Percentiles rank a stretch among this genome's conserved stretches.
phyloP scores from a whole-genome alignment of 345 rosid species.

The Dimocarpus longan region DNA sequence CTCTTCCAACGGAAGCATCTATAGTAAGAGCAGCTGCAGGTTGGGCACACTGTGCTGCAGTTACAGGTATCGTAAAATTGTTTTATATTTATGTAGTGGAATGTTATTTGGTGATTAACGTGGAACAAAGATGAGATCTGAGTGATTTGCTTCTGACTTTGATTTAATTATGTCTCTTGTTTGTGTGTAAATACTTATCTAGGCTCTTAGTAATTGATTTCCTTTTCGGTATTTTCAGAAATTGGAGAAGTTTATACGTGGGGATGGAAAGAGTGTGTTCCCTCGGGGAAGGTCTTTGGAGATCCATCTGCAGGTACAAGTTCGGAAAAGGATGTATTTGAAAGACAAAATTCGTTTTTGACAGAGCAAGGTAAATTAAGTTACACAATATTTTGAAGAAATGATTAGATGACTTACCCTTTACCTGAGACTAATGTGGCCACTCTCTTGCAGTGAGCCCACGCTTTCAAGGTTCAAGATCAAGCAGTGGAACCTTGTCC shows the following conservation, averaged over 20 bases:
- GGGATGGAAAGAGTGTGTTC: constrained; percentile 99
- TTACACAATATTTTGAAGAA: constrained; percentile 5
- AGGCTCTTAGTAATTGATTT: not conserved
- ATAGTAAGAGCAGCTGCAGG: constrained; percentile 82
- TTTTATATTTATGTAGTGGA: not conserved
- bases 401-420: not conserved
- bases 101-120: not conserved
- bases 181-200: not conserved
- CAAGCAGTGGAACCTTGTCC: constrained; percentile 49
- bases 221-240: constrained; percentile 45
- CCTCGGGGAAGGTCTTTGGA: constrained; percentile 81
- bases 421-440: constrained; percentile 24
- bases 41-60: constrained; percentile 97
- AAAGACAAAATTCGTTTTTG: constrained; percentile 57
- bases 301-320: constrained; percentile 41
- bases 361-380: constrained; percentile 66
- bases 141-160: constrained; percentile 3
- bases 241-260: constrained; percentile 84
- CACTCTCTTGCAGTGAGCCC: constrained; percentile 55
- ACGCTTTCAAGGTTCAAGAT: constrained; percentile 54
- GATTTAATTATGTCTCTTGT: constrained; percentile 8
- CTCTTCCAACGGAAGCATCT: constrained; percentile 77
- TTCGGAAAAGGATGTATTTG: constrained; percentile 51
- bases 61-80: constrained; percentile 56
- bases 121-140: not conserved